A percentile compares a stretch with the other conserved stretches of the same genome.
These are phyloP conservation scores for Nakaseomyces delphensis DNA, from an alignment of 1,139 yeast genomes.

Conservation along the genomic window DNA sequence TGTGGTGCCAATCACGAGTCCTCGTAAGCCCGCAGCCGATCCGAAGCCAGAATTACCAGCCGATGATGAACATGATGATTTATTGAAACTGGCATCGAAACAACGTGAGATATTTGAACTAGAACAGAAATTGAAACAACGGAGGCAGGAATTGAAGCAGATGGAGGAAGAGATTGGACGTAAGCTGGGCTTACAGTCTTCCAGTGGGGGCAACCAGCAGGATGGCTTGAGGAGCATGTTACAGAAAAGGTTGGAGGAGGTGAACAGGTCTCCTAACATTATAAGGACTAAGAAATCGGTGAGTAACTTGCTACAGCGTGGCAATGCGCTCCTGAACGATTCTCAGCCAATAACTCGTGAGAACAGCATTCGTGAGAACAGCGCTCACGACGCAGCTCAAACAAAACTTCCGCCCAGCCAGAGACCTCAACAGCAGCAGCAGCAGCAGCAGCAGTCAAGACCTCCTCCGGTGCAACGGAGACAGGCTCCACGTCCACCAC, in stretches of 20 bases:
- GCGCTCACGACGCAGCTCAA: neutral
- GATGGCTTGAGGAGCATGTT: constrained; percentile 1
- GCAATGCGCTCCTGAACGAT: neutral
- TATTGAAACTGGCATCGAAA: constrained; percentile 37
- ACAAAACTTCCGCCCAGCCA: neutral
- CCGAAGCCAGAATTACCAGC: constrained; percentile 14
- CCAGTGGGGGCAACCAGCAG: constrained; percentile 2
- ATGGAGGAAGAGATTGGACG: constrained; percentile 31
- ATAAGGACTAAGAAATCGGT: constrained; percentile 19
- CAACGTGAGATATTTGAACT: constrained; percentile 39
- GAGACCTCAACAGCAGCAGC: neutral
- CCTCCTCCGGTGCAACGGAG: neutral
- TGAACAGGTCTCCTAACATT: constrained; percentile 19
- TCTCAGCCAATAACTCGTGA: neutral
- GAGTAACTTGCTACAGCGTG: constrained; percentile 15
- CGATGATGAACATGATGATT: constrained; percentile 1
- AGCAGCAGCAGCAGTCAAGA: neutral
- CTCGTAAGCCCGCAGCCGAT: constrained; percentile 1
- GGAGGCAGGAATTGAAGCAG: constrained; percentile 33
- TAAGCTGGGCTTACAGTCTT: constrained; percentile 11
- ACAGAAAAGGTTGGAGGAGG: constrained; percentile 11
- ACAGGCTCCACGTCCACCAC: neutral
- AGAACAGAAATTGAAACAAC: constrained; percentile 30
- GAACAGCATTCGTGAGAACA: neutral
- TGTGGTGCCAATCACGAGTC: constrained; percentile 6